These are phyloP conservation scores for Kregervanrija pseudodelftensis DNA, from an alignment of 805 yeast genomes.

Conservation along the genomic window DNA sequence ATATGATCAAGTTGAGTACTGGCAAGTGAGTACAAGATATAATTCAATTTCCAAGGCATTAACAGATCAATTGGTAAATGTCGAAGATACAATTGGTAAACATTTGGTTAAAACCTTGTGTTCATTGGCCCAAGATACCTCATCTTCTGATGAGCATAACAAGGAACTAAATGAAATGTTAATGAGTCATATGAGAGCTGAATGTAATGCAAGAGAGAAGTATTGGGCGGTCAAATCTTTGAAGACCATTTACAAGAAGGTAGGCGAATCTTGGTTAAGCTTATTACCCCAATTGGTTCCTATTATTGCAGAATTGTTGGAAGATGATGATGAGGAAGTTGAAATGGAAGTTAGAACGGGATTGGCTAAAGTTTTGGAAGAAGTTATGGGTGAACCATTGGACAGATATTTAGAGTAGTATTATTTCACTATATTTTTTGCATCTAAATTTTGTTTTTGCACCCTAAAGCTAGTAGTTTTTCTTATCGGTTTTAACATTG, in stretches of 20 bases:
- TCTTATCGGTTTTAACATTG: not conserved
- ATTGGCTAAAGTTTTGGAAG: conserved; percentile 84
- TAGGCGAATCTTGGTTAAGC: conserved; percentile 91
- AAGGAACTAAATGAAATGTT: conserved; percentile 62
- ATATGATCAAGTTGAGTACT: conserved; percentile 88
- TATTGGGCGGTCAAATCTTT: conserved; percentile 76
- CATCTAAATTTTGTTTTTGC: not conserved
- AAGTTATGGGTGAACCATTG: conserved; percentile 88
- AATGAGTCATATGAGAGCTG: conserved; percentile 60
- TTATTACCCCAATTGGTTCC: conserved; percentile 94
- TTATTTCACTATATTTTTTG: not conserved
- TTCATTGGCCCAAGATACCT: conserved; percentile 58
- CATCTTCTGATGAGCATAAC: conserved; percentile 63
- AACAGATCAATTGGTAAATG: conserved; percentile 54
- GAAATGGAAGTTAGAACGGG: conserved; percentile 89
- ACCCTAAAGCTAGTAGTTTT: not conserved
- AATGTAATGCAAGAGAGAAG: conserved; percentile 50
- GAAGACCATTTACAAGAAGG: conserved; percentile 76
- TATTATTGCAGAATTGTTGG: conserved; percentile 87
- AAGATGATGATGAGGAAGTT: conserved; percentile 91
- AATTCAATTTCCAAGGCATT: conserved; percentile 60
- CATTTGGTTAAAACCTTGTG: conserved; percentile 75
- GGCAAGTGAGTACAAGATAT: conserved; percentile 85
- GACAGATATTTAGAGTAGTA: conserved; percentile 59
- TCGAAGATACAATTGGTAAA: conserved; percentile 73